Evolutionary conservation across 306 rosid genomes (phyloP).

Genomic region (Quercus suber): DNA sequence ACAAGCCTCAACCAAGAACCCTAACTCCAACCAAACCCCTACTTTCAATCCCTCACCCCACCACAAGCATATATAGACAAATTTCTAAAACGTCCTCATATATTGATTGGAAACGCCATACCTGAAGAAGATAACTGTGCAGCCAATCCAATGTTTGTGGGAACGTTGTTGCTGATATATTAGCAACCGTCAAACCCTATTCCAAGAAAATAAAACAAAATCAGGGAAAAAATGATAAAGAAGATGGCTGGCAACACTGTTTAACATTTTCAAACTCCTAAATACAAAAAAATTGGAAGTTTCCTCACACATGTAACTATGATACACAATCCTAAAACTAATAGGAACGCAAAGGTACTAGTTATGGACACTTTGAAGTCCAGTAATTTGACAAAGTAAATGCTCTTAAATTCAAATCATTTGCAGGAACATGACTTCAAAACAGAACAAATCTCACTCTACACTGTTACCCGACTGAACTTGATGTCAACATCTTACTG

Average conservation of each 20-base stretch:
- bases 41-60: too few species aligned
- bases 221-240: background rate
- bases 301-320: background rate
- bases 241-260: background rate
- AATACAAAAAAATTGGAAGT: background rate
- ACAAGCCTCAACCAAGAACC: too few species aligned
- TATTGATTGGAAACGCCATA: slow-evolving; percentile 9
- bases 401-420: background rate
- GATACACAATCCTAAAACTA: background rate
- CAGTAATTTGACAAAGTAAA: background rate
- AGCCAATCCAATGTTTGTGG: slow-evolving; percentile 94
- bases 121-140: slow-evolving; percentile 89
- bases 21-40: too few species aligned
- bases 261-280: background rate
- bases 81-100: too few species aligned
- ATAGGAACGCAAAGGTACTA: background rate
- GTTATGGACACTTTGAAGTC: background rate
- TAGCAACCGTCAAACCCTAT: slow-evolving; percentile 87
- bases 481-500: background rate
- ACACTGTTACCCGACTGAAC: background rate
- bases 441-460: too few species aligned
- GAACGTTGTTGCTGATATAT: slow-evolving; percentile 84
- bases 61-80: too few species aligned
- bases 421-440: background rate
- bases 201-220: slow-evolving; percentile 10